Conservation (phyloP, 1,139 yeast genomes). For the Protomyces lactucae-debilis region DNA sequence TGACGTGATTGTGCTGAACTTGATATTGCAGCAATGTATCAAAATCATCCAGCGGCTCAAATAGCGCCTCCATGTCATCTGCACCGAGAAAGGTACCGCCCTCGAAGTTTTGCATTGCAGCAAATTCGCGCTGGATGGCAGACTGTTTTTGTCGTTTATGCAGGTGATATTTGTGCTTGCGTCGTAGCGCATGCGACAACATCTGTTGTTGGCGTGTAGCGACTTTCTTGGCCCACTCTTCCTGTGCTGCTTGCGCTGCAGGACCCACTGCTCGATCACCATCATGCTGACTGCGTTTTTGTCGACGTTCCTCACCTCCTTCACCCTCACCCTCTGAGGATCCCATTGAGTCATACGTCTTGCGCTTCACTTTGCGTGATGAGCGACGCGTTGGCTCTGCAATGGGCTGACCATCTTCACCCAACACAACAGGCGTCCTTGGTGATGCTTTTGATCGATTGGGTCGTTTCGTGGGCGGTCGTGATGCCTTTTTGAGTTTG, state of each 20-base stretch:
- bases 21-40: not conserved
- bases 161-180: slow-evolving; percentile 1
- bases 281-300: not conserved
- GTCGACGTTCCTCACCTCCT: not conserved
- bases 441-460: not conserved
- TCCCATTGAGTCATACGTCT: slow-evolving; percentile 14
- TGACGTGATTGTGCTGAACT: not conserved
- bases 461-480: not conserved
- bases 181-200: slow-evolving; percentile 3
- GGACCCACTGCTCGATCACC: not conserved
- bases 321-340: not conserved
- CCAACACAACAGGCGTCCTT: not conserved
- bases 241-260: not conserved
- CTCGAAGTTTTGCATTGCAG: not conserved
- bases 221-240: not conserved
- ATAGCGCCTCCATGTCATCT: not conserved
- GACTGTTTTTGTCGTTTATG: not conserved
- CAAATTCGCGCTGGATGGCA: slow-evolving; percentile 4
- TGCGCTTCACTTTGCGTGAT: slow-evolving; percentile 20
- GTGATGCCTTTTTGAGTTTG: slow-evolving; percentile 10
- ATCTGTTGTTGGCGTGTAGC: slow-evolving; percentile 4
- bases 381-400: slow-evolving; percentile 19
- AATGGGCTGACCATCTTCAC: slow-evolving; percentile 4
- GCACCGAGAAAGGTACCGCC: not conserved
- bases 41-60: not conserved